Evolutionary conservation across 345 rosid species (phyloP).

Genomic region (Toxicodendron radicans): DNA sequence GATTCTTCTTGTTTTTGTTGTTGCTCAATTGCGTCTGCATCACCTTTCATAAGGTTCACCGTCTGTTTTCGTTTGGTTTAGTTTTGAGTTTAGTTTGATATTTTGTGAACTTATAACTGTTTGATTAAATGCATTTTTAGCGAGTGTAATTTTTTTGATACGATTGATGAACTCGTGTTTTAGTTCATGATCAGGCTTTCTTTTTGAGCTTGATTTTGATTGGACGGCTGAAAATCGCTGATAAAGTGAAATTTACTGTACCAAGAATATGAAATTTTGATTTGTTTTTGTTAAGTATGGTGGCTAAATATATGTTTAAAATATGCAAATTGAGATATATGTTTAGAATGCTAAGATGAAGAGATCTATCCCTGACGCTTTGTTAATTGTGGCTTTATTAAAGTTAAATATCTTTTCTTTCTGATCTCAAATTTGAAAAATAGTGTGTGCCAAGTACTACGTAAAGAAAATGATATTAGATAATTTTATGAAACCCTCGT

Average conservation of each 20-base stretch:
- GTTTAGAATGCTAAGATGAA: neutral
- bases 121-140: no score
- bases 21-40: no score
- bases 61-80: no score
- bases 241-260: neutral
- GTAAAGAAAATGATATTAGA: neutral
- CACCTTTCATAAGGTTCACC: no score
- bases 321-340: neutral
- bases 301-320: neutral
- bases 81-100: no score
- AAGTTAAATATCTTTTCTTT: neutral
- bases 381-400: neutral
- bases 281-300: neutral
- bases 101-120: no score
- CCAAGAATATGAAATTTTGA: neutral
- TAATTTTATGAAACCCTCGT: neutral
- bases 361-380: neutral
- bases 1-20: no score
- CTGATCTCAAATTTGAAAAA: neutral
- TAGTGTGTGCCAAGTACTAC: neutral
- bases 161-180: neutral
- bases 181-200: neutral
- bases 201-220: neutral
- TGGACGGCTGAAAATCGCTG: neutral
- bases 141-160: no score